These are phyloP conservation scores for Diaporthe velutina DNA, from an alignment of 2,329 filamentous ascomycete species.

Conservation along the genomic window DNA sequence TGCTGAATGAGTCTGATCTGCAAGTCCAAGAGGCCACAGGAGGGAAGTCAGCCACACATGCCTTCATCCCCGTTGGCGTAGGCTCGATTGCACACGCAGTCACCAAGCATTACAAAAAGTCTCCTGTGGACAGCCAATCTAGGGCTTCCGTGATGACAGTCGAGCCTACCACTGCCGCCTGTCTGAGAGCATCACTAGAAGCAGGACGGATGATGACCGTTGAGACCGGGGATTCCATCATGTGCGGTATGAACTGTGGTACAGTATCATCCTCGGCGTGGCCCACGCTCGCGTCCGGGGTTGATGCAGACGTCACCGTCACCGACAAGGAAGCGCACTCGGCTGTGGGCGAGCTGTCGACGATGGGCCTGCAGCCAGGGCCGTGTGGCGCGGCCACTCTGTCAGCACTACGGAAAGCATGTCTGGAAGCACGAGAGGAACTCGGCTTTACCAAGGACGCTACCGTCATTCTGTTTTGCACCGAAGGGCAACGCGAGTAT, in stretches of 20 bases:
- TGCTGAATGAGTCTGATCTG: slow-evolving; percentile 76
- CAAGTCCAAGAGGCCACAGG: slow-evolving; percentile 63
- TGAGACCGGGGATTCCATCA: slow-evolving; percentile 73
- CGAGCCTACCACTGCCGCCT: slow-evolving; percentile 76
- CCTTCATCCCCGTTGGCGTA: slow-evolving; percentile 78
- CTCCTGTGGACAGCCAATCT: slow-evolving; percentile 13
- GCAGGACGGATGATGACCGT: slow-evolving; percentile 62
- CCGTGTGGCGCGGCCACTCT: slow-evolving; percentile 73
- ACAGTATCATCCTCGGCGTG: slow-evolving; percentile 76
- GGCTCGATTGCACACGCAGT: slow-evolving; percentile 81
- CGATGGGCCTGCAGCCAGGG: slow-evolving; percentile 62
- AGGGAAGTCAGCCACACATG: slow-evolving; percentile 57
- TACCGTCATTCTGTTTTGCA: slow-evolving; percentile 34
- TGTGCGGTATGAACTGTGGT: slow-evolving; percentile 81
- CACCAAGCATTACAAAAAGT: slow-evolving; percentile 70
- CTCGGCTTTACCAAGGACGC: background rate
- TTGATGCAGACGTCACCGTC: slow-evolving; percentile 72
- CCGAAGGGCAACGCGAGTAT: slow-evolving; percentile 32
- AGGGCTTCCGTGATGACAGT: slow-evolving; percentile 70
- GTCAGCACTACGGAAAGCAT: slow-evolving; percentile 59
- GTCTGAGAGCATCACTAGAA: slow-evolving; percentile 66
- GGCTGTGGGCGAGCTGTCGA: slow-evolving; percentile 66
- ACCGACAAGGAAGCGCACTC: slow-evolving; percentile 73
- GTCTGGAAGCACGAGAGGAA: slow-evolving; percentile 8
- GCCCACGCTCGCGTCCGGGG: slow-evolving; percentile 67